Evolutionary conservation across 1,139 yeast genomes (phyloP).

Genomic region (Geotrichum australiense): DNA sequence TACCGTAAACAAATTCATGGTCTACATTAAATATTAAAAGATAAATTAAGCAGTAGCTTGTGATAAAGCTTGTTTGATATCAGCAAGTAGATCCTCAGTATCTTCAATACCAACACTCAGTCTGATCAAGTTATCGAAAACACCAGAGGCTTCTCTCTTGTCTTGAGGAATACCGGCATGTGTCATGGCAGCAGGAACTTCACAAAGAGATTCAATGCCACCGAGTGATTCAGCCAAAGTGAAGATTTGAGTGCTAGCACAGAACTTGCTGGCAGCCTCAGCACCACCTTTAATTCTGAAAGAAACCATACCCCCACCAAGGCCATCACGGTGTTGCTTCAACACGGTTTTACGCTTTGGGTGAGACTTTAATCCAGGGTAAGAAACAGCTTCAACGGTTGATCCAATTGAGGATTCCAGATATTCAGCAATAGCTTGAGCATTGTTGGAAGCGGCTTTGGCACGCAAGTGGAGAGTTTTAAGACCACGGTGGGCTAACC

Average conservation of each 20-base stretch:
- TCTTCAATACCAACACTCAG: conserved; percentile 86
- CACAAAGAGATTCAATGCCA: conserved; percentile 80
- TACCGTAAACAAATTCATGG: no score
- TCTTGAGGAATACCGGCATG: conserved; percentile 85
- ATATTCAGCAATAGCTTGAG: conserved; percentile 65
- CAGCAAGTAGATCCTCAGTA: conserved; percentile 66
- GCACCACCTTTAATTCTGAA: conserved; percentile 83
- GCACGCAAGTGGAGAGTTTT: conserved; percentile 81
- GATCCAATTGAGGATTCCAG: conserved; percentile 41
- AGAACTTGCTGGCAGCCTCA: conserved; percentile 64
- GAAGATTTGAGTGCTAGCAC: conserved; percentile 68
- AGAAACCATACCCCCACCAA: conserved; percentile 91
- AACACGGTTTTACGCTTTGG: conserved; percentile 55
- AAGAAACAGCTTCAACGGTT: conserved; percentile 59
- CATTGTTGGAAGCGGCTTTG: conserved; percentile 59
- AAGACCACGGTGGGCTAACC: conserved; percentile 91
- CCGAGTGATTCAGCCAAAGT: conserved; percentile 87
- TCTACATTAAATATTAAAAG: no score
- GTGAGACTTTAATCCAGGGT: conserved; percentile 73
- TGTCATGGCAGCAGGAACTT: conserved; percentile 90
- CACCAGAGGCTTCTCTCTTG: conserved; percentile 75
- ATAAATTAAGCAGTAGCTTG: conserved; percentile 28
- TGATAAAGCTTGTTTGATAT: conserved; percentile 62
- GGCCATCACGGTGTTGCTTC: conserved; percentile 74
- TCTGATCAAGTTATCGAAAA: conserved; percentile 74